phyloP scores from a whole-genome alignment of 2,329 filamentous ascomycete species.

The Ceratocystis cubensis region DNA sequence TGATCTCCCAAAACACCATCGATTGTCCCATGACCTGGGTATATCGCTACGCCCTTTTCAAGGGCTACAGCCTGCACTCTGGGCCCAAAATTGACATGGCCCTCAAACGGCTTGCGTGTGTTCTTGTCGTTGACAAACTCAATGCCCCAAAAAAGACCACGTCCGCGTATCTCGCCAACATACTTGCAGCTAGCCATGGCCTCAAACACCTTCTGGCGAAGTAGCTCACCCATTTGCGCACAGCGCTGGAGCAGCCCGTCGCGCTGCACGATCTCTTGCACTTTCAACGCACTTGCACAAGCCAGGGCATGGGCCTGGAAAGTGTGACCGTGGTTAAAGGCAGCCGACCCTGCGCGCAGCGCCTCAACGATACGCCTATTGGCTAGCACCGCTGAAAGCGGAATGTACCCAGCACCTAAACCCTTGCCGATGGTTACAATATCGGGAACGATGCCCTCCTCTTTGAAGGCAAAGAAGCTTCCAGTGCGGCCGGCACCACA shows the following conservation, averaged over 20 bases:
- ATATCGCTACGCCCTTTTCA: conserved; percentile 33
- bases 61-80: conserved; percentile 26
- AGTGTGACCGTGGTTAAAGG: conserved; percentile 47
- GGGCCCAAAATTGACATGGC: conserved; percentile 24
- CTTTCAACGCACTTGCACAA: conserved; percentile 31
- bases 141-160: conserved; percentile 36
- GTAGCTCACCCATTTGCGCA: conserved; percentile 26
- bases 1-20: conserved; percentile 54
- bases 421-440: conserved; percentile 48
- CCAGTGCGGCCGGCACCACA: conserved; percentile 52
- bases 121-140: conserved; percentile 34
- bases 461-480: conserved; percentile 50
- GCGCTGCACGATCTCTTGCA: conserved; percentile 30
- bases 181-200: conserved; percentile 27
- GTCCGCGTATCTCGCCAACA: conserved; percentile 32
- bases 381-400: conserved; percentile 45
- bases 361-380: conserved; percentile 37
- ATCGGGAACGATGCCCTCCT: conserved; percentile 40
- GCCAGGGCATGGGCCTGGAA: conserved; percentile 34
- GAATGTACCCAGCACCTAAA: conserved; percentile 43
- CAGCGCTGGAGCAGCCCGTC: conserved; percentile 29
- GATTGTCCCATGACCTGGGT: conserved; percentile 49
- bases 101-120: conserved; percentile 30
- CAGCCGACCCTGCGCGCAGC: conserved; percentile 35
- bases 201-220: conserved; percentile 26